These are phyloP conservation scores for Solanum pinnatisectum DNA, from an alignment of 257 asterid genomes.

Conservation along the genomic window DNA sequence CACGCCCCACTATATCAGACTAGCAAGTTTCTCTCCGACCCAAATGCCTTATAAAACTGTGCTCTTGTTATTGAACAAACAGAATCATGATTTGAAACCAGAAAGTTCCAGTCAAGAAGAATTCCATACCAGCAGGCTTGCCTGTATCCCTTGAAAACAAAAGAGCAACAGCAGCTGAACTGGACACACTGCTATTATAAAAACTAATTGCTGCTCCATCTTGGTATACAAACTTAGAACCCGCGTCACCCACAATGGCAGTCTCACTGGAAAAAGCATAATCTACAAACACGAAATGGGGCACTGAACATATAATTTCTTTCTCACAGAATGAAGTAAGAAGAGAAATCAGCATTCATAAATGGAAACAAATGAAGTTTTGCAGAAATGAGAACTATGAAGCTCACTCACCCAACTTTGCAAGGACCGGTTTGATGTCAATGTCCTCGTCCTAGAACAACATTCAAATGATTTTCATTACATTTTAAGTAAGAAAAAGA, in stretches of 20 bases:
- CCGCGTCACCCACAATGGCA: constrained; percentile 56
- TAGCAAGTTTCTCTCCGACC: neutral
- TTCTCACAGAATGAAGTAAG: neutral
- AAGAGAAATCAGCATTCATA: neutral
- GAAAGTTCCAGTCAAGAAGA: neutral
- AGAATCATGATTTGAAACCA: neutral
- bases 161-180: constrained; percentile 48
- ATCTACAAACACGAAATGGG: constrained; percentile 24
- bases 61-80: neutral
- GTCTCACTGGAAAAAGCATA: constrained; percentile 57
- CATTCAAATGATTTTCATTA: constrained; percentile 30
- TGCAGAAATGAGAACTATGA: neutral
- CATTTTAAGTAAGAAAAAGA: neutral
- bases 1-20: neutral
- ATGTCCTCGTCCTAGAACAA: constrained; percentile 46
- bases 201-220: constrained; percentile 10
- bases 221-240: constrained; percentile 33
- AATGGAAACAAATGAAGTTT: neutral
- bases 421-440: constrained; percentile 59
- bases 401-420: constrained; percentile 61
- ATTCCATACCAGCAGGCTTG: constrained; percentile 46
- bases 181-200: neutral
- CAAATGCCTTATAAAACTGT: neutral
- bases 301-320: neutral
- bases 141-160: constrained; percentile 46